A percentile compares a stretch with the other conserved stretches of the same genome.
phyloP scores from a whole-genome alignment of 2,329 filamentous ascomycete genomes.

The Botryotinia convoluta region DNA sequence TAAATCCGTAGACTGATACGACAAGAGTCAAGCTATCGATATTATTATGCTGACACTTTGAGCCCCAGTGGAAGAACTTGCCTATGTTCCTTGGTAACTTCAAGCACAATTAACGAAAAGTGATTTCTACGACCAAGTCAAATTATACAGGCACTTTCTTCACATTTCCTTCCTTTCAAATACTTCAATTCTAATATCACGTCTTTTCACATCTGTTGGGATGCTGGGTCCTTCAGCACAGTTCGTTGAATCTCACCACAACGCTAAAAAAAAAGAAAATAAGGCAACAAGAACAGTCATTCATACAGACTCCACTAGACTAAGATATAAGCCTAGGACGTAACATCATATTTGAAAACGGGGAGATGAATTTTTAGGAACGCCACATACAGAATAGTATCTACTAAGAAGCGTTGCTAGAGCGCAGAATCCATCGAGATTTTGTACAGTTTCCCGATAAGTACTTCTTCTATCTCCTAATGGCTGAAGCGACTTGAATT shows the following conservation, averaged over 20 bases:
- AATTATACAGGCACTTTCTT: neutral
- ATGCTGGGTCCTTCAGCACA: neutral
- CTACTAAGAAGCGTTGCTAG: neutral
- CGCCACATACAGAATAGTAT: neutral
- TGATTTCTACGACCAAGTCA: neutral
- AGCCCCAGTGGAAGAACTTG: too few relatives aligned
- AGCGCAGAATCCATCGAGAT: neutral
- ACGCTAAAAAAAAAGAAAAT: neutral
- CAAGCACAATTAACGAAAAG: neutral
- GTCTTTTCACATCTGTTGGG: neutral
- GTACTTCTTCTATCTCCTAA: neutral
- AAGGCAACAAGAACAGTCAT: neutral
- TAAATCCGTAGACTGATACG: too few relatives aligned
- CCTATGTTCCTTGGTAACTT: too few relatives aligned
- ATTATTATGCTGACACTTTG: too few relatives aligned
- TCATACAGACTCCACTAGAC: neutral
- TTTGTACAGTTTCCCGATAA: neutral
- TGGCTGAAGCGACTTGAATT: neutral
- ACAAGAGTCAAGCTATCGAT: too few relatives aligned
- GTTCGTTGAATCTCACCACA: neutral
- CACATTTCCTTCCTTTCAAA: neutral
- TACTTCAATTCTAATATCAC: neutral
- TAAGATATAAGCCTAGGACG: neutral
- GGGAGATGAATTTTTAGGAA: neutral
- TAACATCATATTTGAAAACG: neutral